phyloP scores from a whole-genome alignment of 495 filamentous ascomycete genomes.

The Ascobolus immersus region DNA sequence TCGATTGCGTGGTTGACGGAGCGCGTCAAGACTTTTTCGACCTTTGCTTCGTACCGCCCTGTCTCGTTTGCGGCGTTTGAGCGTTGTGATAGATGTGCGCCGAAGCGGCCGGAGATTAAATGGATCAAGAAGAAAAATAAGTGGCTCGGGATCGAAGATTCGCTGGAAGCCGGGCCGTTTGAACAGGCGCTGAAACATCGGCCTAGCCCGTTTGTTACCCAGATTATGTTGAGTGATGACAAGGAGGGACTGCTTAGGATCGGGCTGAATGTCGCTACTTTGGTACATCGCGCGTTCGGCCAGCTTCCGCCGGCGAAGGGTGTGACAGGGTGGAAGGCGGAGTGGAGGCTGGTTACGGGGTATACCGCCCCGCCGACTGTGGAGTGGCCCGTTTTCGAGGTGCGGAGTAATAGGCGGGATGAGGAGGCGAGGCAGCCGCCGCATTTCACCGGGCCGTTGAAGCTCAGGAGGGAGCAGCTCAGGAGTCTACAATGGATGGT shows the following conservation, averaged over 20 bases:
- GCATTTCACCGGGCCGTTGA: constrained; percentile 15
- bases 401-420: constrained; percentile 25
- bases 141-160: constrained; percentile 17
- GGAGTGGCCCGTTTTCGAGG: constrained; percentile 16
- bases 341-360: constrained; percentile 29
- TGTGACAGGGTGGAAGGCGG: not conserved
- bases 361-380: constrained; percentile 18
- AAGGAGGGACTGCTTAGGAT: constrained; percentile 19
- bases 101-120: constrained; percentile 12
- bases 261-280: constrained; percentile 27
- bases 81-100: constrained; percentile 17
- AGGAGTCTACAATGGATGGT: constrained; percentile 42
- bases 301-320: constrained; percentile 14
- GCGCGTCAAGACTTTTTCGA: constrained; percentile 9
- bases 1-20: constrained; percentile 19
- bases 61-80: constrained; percentile 5
- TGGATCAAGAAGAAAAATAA: constrained; percentile 16
- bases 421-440: constrained; percentile 18
- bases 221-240: constrained; percentile 17
- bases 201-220: constrained; percentile 23
- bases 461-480: constrained; percentile 30
- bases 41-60: constrained; percentile 1
- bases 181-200: constrained; percentile 20
- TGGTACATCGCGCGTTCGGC: constrained; percentile 30
- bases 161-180: constrained; percentile 14